Base-by-base conservation (phyloP, 352 stramenopile genomes). In the Phytophthora rubi region DNA sequence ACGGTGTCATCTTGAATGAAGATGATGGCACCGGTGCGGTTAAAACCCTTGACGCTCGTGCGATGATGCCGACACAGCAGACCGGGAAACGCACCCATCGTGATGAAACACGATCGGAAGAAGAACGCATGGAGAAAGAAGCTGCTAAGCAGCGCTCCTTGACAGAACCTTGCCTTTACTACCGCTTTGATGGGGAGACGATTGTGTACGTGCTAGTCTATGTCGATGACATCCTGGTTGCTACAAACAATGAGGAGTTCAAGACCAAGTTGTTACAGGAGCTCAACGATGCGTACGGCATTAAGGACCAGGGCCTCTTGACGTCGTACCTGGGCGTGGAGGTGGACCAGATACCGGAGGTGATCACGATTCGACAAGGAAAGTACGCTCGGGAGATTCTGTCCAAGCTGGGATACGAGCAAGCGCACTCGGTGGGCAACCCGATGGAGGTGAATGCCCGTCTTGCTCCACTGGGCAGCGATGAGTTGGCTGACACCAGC, bases 401-500 rank as follows among this genome's bases (percentile, higher is more conserved):
- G 44, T 4, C 30, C 10, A 67, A 55, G 13, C 59, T 54, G 12
- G 53, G 13, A 18, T 77, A 76, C 47, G 18, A 64, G 16, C 56
- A 60, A 2, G 62, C 63, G 0, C 59, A 59, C 33, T 33, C 59
- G 9, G 59, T 66, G 7, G 35, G 13, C 5, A 67, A 55, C 39
- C 60, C 49, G 8, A 67, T 67, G 37, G 51, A 68, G 13, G 30
- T 54, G 12, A 60, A 56, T 15, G 28, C 13, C 18, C 21, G 52
- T 30, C 18, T 67, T 3, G 15, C 23, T 15, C 60, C 60, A 8
- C 23, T 59, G 6, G 30, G 16, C 4, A 23, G 39, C 3, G 21
- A 55, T 21, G 26, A 59, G 16, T 15, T 33, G 0, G 32, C 28
- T 1, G 49, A 60, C 28, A 55, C 26, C 2, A 53, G 51, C 10